Percentiles rank a stretch among this genome's conserved stretches.
phyloP scores from a whole-genome alignment of 495 filamentous ascomycete species.

The Niebla homalea region DNA sequence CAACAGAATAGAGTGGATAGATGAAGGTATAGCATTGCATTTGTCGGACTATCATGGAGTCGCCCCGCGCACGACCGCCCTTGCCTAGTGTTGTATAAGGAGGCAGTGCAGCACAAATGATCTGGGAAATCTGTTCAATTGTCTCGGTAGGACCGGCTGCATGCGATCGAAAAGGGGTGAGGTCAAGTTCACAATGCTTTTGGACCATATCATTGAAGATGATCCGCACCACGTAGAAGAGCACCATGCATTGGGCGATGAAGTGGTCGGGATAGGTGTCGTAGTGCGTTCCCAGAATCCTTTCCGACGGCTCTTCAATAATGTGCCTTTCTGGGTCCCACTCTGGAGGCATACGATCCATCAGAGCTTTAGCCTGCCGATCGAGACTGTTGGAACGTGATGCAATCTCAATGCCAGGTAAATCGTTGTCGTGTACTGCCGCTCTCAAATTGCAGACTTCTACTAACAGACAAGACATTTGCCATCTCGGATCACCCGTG shows the following conservation, averaged over 20 bases:
- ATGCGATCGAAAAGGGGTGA: background rate
- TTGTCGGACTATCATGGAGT: conserved; percentile 19
- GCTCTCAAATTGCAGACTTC: conserved; percentile 13
- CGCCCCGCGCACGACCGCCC: conserved; percentile 11
- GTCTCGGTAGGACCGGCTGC: background rate
- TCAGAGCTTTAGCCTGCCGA: background rate
- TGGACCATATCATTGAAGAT: conserved; percentile 17
- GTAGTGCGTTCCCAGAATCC: conserved; percentile 11
- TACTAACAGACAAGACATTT: conserved; percentile 12
- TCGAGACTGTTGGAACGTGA: background rate
- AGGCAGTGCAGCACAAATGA: no score
- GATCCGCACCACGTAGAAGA: conserved; percentile 18
- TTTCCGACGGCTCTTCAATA: conserved; percentile 1
- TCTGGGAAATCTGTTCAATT: background rate
- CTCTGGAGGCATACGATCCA: background rate
- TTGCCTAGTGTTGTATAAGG: background rate
- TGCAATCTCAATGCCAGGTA: background rate
- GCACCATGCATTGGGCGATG: conserved; percentile 18
- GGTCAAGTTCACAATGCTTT: background rate
- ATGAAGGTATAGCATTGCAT: conserved; percentile 20
- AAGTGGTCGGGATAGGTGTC: conserved; percentile 18
- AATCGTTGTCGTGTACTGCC: conserved; percentile 3
- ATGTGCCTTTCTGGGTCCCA: background rate
- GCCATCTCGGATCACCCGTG: conserved; percentile 14
- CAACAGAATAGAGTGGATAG: conserved; percentile 22